Base-by-base conservation (phyloP, 495 filamentous ascomycete genomes). In the Chaetomium cochliodes region DNA sequence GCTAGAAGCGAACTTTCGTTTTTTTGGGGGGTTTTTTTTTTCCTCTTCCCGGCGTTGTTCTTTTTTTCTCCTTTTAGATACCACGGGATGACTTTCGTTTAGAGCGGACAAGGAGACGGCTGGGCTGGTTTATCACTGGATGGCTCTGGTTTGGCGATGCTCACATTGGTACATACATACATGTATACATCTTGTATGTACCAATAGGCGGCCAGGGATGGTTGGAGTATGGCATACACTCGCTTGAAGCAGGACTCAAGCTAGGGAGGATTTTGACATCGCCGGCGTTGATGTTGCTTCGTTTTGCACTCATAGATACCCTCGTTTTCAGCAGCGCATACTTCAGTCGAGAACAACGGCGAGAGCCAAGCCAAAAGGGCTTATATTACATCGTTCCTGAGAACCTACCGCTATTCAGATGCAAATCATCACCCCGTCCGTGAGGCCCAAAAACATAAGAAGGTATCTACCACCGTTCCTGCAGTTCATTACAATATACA, bases 401-500 rank as follows among this genome's bases (percentile, higher is more conserved):
- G 9, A 30, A 22, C 9, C 46, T 23, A 9, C 44, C 26, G 25
- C 42, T 37, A 37, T 60, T 15, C 42, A 13, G 39, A 50, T 39
- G 26, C 44, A 51, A 39, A 51, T n/a, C 6, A 28, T 28, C 30
- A 23, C 46, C 18, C 20, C 7, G 15, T 30, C 5, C 23, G 13
- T 11, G 11, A 49, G 42, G 9, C 42, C 41, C 23, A 55, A 6
- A 56, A 6, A 63, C 11, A 62, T 6, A 22, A 23, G 16, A 54
- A 54, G 37, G n/a, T 44, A 55, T 54, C 46, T 42, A 55, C 33
- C 50, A 54, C 33, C 50, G 23, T 3, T 30, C 60, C 50, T n/a
- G 49, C 37, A 63, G 26, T n/a, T 57, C 18, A 64, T 64, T 58
- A 64, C 61, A 64, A 44, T 64, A 50, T 64, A 64, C 61, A 64